A percentile compares a stretch with the other conserved stretches of the same genome.
phyloP scores from a whole-genome alignment of 139 green algal species.

The Haematococcus lacustris region DNA sequence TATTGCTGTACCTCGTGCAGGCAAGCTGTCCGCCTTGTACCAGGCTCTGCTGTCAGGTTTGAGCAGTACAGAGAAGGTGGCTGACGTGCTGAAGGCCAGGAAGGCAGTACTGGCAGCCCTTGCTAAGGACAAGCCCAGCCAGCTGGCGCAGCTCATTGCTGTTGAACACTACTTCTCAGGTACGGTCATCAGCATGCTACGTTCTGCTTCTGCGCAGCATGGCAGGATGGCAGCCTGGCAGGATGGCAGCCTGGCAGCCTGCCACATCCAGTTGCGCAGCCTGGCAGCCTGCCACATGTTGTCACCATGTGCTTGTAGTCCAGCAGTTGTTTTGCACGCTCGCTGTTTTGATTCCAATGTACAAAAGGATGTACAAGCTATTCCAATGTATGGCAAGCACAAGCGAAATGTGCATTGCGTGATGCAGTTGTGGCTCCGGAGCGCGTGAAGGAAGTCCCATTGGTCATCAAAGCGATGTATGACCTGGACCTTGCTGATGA shows the following conservation, averaged over 20 bases:
- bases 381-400: neutral
- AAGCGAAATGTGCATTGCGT: too few species aligned
- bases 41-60: conserved; percentile 19
- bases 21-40: conserved; percentile 36
- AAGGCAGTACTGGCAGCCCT: conserved; percentile 31
- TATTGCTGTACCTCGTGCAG: conserved; percentile 12
- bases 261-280: too few species aligned
- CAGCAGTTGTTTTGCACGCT: neutral
- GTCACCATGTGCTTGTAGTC: neutral
- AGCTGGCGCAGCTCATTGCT: conserved; percentile 74
- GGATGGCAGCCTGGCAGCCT: too few species aligned
- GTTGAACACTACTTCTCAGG: conserved; percentile 56
- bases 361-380: neutral
- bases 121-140: conserved; percentile 36
- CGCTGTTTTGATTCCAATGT: neutral
- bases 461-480: conserved; percentile 85
- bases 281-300: too few species aligned
- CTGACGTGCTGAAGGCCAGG: conserved; percentile 17
- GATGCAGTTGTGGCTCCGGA: conserved; percentile 8
- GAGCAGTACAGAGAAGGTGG: conserved; percentile 27
- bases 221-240: too few species aligned
- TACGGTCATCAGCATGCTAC: neutral
- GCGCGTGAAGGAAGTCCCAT: conserved; percentile 54
- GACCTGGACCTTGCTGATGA: conserved; percentile 86
- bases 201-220: too few species aligned